Evolutionary conservation across 768 basidiomycete genomes (phyloP).

Genomic region (Xanthoconium stramineum): DNA sequence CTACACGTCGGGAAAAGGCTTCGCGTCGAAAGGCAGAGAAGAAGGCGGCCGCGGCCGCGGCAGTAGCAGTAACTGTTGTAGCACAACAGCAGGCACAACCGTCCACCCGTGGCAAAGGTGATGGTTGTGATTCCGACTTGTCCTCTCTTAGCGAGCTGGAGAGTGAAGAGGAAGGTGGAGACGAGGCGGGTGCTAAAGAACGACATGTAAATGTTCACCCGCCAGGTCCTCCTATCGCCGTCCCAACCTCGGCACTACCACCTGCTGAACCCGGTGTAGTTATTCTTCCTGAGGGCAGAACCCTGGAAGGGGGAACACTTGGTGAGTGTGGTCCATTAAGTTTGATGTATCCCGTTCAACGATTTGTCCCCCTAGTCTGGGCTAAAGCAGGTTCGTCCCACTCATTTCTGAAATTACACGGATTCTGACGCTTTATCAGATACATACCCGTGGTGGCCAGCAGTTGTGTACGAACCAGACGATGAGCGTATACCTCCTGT

Average conservation of each 20-base stretch:
- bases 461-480: slow-evolving; percentile 65
- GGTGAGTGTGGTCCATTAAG: slow-evolving; percentile 40
- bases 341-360: background rate
- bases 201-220: background rate
- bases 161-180: slow-evolving; percentile 25
- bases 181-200: slow-evolving; percentile 5
- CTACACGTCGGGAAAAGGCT: slow-evolving; percentile 58
- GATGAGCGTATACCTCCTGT: slow-evolving; percentile 52
- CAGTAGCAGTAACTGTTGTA: background rate
- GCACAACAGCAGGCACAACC: slow-evolving; percentile 1
- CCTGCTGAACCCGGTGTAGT: slow-evolving; percentile 31
- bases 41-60: slow-evolving; percentile 23
- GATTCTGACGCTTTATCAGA: slow-evolving; percentile 38
- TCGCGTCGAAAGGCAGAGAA: slow-evolving; percentile 43
- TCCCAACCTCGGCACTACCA: slow-evolving; percentile 6
- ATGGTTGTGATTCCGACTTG: slow-evolving; percentile 38
- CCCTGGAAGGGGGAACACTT: slow-evolving; percentile 56
- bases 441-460: slow-evolving; percentile 87
- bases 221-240: slow-evolving; percentile 6
- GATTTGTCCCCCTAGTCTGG: slow-evolving; percentile 58
- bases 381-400: slow-evolving; percentile 62
- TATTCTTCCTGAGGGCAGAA: slow-evolving; percentile 33
- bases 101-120: slow-evolving; percentile 5
- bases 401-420: background rate
- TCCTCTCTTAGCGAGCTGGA: slow-evolving; percentile 47